Base-by-base conservation (phyloP, 495 filamentous ascomycete genomes). In the Tuber borchii region DNA sequence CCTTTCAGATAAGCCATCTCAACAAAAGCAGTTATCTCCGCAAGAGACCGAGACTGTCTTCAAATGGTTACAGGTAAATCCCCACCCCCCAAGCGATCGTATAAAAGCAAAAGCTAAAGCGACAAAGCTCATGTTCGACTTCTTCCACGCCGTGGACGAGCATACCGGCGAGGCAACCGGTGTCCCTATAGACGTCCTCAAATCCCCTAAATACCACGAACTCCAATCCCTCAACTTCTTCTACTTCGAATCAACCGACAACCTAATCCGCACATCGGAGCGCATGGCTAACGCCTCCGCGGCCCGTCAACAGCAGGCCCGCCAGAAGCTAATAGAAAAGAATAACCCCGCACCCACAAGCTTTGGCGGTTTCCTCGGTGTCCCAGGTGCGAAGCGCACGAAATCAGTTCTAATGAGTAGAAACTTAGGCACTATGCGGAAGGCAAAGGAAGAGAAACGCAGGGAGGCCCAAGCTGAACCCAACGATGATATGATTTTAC, bases 121-220 rank as follows among this genome's bases (percentile, higher is more conserved):
- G 65, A n/a, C 20, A 43, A 51, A 97, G 85, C 86, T 97, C 19
- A 90, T 99, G 39, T 91, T 96, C 78, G 91, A 91, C 77, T 99
- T 99, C 86, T 98, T 99, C 88, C 90, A 97, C 80, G 95, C 94
- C 68, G 86, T 90, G 71, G 95, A 98, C 81, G 93, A 95, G 79
- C 88, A 90, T 74, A 93, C 91, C 19, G 95, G 95, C 69, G 92
- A 94, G 83, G 91, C 91, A 16, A 87, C 93, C 76, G 96, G 96
- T 73, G 93, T 99, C 10, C 91, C 95, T 0, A 87, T 93, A 20
- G 93, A 97, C 83, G 91, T 97, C 39, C 88, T 99, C 80, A 96
- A 94, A 84, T 95, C 92, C 73, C 93, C 95, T 78, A 99, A 99
- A 88, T 98, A 97, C 86, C 94, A 97, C 85, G 96, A 99, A 82